These are phyloP conservation scores for Fusarium subtropicale DNA, from an alignment of 2,329 filamentous ascomycete genomes.

Conservation along the genomic window DNA sequence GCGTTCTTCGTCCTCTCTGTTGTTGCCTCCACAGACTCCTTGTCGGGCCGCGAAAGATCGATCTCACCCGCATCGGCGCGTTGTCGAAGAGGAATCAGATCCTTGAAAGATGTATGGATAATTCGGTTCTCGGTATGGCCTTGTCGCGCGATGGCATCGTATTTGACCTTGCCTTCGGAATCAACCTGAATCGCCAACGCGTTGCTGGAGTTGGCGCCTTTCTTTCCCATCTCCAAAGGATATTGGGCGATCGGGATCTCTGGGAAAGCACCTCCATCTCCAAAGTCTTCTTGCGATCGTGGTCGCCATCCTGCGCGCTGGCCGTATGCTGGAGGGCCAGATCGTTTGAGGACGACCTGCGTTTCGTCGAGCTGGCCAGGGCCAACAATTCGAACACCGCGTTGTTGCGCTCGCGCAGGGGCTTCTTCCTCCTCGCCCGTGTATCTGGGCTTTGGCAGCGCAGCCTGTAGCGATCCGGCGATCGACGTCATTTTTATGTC, in stretches of 20 bases:
- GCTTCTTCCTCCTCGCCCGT: conserved; percentile 89
- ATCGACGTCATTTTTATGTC: conserved; percentile 70
- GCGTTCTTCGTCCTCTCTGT: conserved; percentile 91
- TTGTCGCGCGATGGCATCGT: conserved; percentile 91
- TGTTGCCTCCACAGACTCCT: conserved; percentile 85
- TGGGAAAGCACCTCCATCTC: conserved; percentile 95
- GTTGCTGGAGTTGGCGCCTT: conserved; percentile 78
- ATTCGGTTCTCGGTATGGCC: conserved; percentile 87
- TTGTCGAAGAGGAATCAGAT: conserved; percentile 92
- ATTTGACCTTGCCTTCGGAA: conserved; percentile 91
- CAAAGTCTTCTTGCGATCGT: conserved; percentile 88
- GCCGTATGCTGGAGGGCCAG: conserved; percentile 88
- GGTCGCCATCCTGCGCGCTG: conserved; percentile 92
- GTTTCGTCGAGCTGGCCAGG: conserved; percentile 84
- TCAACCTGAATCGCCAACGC: conserved; percentile 94
- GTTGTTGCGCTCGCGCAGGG: conserved; percentile 75
- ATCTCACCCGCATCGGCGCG: conserved; percentile 93
- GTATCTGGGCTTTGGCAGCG: conserved; percentile 90
- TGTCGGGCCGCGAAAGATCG: conserved; percentile 83
- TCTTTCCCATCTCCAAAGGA: conserved; percentile 92
- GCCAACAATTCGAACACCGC: conserved; percentile 84
- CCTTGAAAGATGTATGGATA: conserved; percentile 95
- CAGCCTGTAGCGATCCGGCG: conserved; percentile 77
- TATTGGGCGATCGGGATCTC: conserved; percentile 96
- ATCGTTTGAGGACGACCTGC: conserved; percentile 85